A percentile compares a stretch with the other conserved stretches of the same genome.
Evolutionary conservation across 179 eudicot genomes (phyloP).

Genomic region (Heliamphora pulchella): DNA sequence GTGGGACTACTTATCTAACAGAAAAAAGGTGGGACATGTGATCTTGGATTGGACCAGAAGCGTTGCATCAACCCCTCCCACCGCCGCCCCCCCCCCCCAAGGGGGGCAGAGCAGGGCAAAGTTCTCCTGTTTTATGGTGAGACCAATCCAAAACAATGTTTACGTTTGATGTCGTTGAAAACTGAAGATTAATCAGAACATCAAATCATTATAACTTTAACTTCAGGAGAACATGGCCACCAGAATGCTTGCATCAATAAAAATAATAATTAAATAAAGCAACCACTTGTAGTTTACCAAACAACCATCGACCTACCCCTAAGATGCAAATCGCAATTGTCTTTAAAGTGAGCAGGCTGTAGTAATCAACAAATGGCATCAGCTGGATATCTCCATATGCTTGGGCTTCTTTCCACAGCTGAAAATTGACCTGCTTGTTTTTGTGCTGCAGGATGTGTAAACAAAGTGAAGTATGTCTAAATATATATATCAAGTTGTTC

Average conservation of each 20-base stretch:
- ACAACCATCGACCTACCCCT: constrained; percentile 51
- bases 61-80: too few relatives aligned
- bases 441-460: constrained; percentile 51
- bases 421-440: constrained; percentile 62
- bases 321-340: constrained; percentile 80
- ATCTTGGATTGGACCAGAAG: too few relatives aligned
- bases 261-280: not conserved
- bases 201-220: not conserved
- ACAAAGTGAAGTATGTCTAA: not conserved
- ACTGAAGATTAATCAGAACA: constrained; percentile 2
- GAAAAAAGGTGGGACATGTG: too few relatives aligned
- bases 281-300: constrained; percentile 3
- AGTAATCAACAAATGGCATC: constrained; percentile 98
- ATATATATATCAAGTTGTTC: not conserved
- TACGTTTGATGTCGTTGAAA: not conserved
- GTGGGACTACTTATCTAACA: too few relatives aligned
- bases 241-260: not conserved
- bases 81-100: too few relatives aligned
- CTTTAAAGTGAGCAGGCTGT: constrained; percentile 76
- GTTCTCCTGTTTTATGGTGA: not conserved
- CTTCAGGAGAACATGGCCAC: not conserved
- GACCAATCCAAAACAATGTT: not conserved
- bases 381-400: constrained; percentile 88
- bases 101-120: too few relatives aligned
- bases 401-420: constrained; percentile 88